These are phyloP conservation scores for Trifolium dubium DNA, from an alignment of 306 rosid genomes.

Conservation along the genomic window DNA sequence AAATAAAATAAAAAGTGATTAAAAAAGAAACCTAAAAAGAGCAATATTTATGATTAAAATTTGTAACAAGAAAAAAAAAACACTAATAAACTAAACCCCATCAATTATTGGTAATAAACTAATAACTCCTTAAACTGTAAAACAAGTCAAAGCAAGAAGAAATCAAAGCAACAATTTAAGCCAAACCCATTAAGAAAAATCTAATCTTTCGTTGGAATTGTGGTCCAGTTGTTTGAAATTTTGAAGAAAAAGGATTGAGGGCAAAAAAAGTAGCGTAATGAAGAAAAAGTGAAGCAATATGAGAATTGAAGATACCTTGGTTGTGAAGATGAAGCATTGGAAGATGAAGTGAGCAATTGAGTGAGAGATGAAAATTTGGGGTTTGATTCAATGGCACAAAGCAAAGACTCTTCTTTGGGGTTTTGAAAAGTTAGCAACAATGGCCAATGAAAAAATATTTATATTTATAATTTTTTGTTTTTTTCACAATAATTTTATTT, in stretches of 20 bases:
- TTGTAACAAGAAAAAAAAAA: not conserved
- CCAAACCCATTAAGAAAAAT: conserved; percentile 31
- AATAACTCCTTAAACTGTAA: not conserved
- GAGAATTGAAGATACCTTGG: conserved; percentile 44
- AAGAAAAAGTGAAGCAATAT: not conserved
- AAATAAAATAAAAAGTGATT: not conserved
- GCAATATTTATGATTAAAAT: not conserved
- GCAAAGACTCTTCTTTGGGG: not conserved
- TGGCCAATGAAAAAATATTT: not conserved
- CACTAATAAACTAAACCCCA: not conserved
- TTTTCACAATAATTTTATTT: too few relatives aligned
- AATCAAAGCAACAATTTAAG: not conserved
- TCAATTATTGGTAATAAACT: not conserved
- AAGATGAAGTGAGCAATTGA: conserved; percentile 29
- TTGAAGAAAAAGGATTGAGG: not conserved
- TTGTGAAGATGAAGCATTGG: conserved; percentile 32
- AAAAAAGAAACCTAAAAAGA: not conserved
- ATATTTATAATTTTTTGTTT: too few relatives aligned
- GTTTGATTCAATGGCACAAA: conserved; percentile 41
- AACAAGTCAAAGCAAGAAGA: conserved; percentile 10
- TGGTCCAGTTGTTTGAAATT: not conserved
- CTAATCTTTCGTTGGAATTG: not conserved
- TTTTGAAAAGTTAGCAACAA: too few relatives aligned
- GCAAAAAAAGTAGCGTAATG: not conserved
- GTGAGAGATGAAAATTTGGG: conserved; percentile 40